Evolutionary conservation across 2,329 filamentous ascomycete genomes (phyloP), one percentile per base, ranked within the genome.

Genomic region (Pseudocercospora pini-densiflorae): DNA sequence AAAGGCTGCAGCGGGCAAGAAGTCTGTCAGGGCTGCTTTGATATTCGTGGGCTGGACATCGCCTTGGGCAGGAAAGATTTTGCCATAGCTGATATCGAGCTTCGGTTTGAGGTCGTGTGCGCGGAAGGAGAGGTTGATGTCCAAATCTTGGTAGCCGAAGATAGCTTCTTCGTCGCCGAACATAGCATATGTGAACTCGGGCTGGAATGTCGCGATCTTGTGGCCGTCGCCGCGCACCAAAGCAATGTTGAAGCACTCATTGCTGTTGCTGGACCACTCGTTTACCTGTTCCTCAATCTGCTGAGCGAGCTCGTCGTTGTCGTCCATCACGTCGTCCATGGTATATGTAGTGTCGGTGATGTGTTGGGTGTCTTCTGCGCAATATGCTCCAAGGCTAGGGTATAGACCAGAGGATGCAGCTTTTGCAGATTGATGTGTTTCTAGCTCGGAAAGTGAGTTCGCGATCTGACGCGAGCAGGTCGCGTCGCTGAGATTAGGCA

Each of bases 151-250:
- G 83, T 97, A 97, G 43, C 94, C 94, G 73, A 97, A 94, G 70
- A 98, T 94, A 31, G 86, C 87, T 79, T 99, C 93, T 8, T 95
- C 90, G n/a, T 98, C 91, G 74, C 93, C 93, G 73, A 98, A 97
- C 70, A 99, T 91, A 1, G 92, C 84, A 79, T 98, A 97, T 19
- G 94, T 97, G 78, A 94, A 96, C 75, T 88, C 87, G 0, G 95
- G 96, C 67, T 92, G 86, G 79, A 99, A 98, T 4, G 72, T 59
- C 8, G 67, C 63, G 12, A 64, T 62, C 43, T 83, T 82, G 7
- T 79, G 79, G 19, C 82, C 78, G 5, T 82, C 79, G 10, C 86
- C 83, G 47, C 82, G 81, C 19, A 87, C 80, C 40, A 92, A 83
- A 61, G 86, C 87, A 73, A 93, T 84, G 61, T 81, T 82, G 72